Evolutionary conservation across 108 stramenopile genomes (phyloP), one percentile per base, ranked within the genome.

Genomic region (Parmales sp.): DNA sequence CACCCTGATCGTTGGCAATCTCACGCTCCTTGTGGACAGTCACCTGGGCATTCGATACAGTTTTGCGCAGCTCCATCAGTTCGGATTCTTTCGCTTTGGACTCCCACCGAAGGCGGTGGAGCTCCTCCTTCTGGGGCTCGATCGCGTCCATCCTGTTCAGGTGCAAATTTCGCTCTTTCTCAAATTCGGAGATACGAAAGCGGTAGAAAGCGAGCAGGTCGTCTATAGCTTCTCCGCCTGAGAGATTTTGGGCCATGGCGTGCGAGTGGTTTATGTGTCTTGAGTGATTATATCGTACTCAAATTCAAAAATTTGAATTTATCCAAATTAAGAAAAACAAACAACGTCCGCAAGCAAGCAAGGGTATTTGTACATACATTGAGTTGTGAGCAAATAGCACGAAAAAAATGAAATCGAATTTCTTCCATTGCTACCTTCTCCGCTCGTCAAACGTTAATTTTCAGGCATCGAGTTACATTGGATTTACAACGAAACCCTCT

Each of bases 41-140:
- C 36, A 60, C 36, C 16, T 60, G 54, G 16, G 54, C 54, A 34
- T 60, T 34, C 16, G n/a, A 19, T 28, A 60, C 54, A 29, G 54
- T 19, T 16, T 60, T 60, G 25, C 54, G 54, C 31, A 60, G 54
- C 3, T 60, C 20, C 5, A 60, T 11, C n/a, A 60, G 31, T 20
- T 60, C 54, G 28, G 29, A 13, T 5, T 60, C 54, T 13, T 34
- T 28, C 31, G 54, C 20, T 11, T 11, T 19, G 36, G 29, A 28
- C 36, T 60, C 54, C 54, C 54, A 60, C 2, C 54, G 26, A 16
- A 60, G 31, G 5, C 54, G 26, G 54, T 60, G 54, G 4, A 60
- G 54, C 54, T 60, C 54, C 28, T 60, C 54, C 28, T 60, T 60
- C 20, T 60, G 54, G 16, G 54, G 54, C 54, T 60, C 54, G 7